Evolutionary conservation across 2,329 filamentous ascomycete species (phyloP), one percentile per base, ranked within the genome.

Genomic region (Exophiala sp.): DNA sequence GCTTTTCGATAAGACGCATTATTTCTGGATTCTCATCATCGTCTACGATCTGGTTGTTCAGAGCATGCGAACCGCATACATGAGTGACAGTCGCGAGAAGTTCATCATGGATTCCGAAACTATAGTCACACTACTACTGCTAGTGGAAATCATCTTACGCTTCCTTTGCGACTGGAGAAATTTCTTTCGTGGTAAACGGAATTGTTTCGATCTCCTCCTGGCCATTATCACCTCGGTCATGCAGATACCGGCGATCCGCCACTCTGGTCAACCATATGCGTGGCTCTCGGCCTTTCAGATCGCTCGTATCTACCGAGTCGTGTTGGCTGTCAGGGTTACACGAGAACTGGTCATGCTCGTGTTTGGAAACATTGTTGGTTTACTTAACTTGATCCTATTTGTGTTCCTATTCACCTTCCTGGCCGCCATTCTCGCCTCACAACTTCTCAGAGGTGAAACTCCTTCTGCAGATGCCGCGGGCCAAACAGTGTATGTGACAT

Each of bases 251-350:
- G 78, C 81, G 0, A 91, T 99, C 60, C 87, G 81, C 50, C 73
- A 84, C 54, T 86, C 86, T 9, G 84, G 85, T 1, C 81, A 83
- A 52, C 70, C 81, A 2, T 99, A 97, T 69, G 86, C 85, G 20
- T 96, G 92, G 85, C 78, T 99, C 47, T 92, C 89, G 0, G 77
- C 95, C 33, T 99, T 99, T 65, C 94, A 99, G 72, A 91, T 99
- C 50, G 70, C 97, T 54, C 84, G 95, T 65, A 87, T 88, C 18
- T 99, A 99, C 72, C 87, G 95, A 21, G 83, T 99, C 39, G 92
- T 99, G 49, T 73, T 97, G 65, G 91, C 90, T 12, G 83, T 99
- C 39, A 86, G 91, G 4, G 83, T 96, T 63, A 99, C 91, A 0
- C 81, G 89, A 59, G 87, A 91, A 59, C 81, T 99, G 49, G 94